Percentiles rank a stretch among this genome's conserved stretches.
phyloP scores from a whole-genome alignment of 257 asterid genomes.

The Asclepias syriaca region DNA sequence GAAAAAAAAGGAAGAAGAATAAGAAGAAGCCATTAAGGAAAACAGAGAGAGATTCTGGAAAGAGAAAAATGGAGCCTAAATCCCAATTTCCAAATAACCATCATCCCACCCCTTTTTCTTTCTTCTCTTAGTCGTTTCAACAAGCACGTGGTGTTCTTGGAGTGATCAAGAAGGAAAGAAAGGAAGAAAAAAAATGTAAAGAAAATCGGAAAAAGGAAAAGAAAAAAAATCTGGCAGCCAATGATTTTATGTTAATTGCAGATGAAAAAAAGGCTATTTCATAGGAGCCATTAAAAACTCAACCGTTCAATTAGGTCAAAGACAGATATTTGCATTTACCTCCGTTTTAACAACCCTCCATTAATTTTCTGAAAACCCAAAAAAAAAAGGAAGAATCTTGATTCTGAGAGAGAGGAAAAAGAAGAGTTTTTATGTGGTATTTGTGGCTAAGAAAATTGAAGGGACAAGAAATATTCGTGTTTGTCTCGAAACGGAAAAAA shows the following conservation, averaged over 20 bases:
- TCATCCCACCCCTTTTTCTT: background rate
- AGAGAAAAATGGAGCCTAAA: background rate
- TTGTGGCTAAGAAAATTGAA: slow-evolving; percentile 5
- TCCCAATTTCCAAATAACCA: background rate
- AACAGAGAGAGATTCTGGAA: slow-evolving; percentile 7
- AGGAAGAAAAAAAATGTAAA: background rate
- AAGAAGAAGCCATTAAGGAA: background rate
- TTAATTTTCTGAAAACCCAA: background rate
- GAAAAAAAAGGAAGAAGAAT: background rate
- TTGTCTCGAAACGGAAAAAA: background rate
- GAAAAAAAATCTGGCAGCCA: background rate
- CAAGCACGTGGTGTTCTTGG: background rate
- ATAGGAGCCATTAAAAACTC: slow-evolving; percentile 9
- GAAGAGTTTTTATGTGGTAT: background rate
- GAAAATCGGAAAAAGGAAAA: background rate
- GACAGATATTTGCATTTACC: background rate
- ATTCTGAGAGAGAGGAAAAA: background rate
- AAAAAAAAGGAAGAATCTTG: background rate
- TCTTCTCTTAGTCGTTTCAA: background rate
- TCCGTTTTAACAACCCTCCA: slow-evolving; percentile 2
- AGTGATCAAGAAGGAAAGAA: background rate
- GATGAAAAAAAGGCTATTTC: slow-evolving; percentile 13
- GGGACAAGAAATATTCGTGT: background rate
- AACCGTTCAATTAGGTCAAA: slow-evolving; percentile 13
- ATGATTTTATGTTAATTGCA: slow-evolving; percentile 9